Base-by-base conservation (phyloP, 257 asterid species). In the Lithospermum erythrorhizon region DNA sequence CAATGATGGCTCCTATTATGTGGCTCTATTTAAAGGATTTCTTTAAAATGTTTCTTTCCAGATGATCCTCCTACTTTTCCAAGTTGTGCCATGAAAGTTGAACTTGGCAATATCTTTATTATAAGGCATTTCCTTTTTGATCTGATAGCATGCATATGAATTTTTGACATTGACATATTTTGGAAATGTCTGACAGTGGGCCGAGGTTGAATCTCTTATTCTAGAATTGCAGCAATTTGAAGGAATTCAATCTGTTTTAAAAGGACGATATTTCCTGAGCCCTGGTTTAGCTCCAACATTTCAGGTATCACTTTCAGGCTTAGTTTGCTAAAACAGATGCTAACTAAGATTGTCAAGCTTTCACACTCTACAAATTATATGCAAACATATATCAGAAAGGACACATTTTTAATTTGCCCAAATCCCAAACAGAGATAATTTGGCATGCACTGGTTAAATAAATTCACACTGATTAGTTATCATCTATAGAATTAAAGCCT, bases 201-300 rank as follows among this genome's bases (percentile, higher is more conserved):
- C 68, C 1, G 98, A 88, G 48, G 95, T 91, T 65, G 98, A 91
- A 55, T 82, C 83, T 30, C 90, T 91, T 56, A 82, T 88, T 61
- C 78, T 72, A 77, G 98, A 84, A 70, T 45, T 88, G 55, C 70
- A 78, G 55, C 81, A 78, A 72, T 77, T 73, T 52, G 81, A 83
- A 1, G 98, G 96, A 32, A 84, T 91, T 72, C 81, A 81, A 66
- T 86, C 90, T 6, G 98, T 86, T 61, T 82, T 87, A 9, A 91
- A 81, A 81, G 96, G 96, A 25, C 75, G 93, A 16, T 83, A 82
- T 69, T 91, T 86, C 68, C 55, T 86, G 83, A 91, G 98, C 73
- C 96, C 96, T 25, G 98, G 96, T 74, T 78, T 88, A 85, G 93
- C 94, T 37, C 98, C 98, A 54, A 86, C 96, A 5, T 91, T 91